Conservation (phyloP, 1,284 basidiomycete species). For the Trametes pubescens region DNA sequence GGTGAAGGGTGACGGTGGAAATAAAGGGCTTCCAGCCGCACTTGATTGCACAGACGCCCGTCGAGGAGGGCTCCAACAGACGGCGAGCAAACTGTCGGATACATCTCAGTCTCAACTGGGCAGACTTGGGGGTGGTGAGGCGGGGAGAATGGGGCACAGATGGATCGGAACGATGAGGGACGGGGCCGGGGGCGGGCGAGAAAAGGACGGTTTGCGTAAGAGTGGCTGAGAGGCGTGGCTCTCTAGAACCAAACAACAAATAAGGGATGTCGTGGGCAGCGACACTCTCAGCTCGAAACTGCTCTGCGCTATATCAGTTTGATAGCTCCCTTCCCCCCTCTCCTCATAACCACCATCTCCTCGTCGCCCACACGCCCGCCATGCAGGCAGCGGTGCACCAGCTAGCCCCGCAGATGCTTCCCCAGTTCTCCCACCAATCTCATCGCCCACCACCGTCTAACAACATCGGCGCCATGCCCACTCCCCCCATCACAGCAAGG, state of each 20-base stretch:
- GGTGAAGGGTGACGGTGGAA: slow-evolving; percentile 24
- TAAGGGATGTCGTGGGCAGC: slow-evolving; percentile 45
- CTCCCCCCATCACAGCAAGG: slow-evolving; percentile 71
- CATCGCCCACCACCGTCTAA: slow-evolving; percentile 42
- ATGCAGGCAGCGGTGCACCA: slow-evolving; percentile 77
- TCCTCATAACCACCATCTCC: slow-evolving; percentile 55
- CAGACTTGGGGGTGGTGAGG: slow-evolving; percentile 1
- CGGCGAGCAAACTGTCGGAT: slow-evolving; percentile 5
- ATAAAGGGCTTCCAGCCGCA: slow-evolving; percentile 17
- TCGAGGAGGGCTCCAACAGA: slow-evolving; percentile 9
- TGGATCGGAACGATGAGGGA: slow-evolving; percentile 13
- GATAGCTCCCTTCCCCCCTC: slow-evolving; percentile 49
- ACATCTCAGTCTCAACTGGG: neutral
- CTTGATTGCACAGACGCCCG: slow-evolving; percentile 27
- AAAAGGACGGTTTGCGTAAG: slow-evolving; percentile 38
- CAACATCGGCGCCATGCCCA: slow-evolving; percentile 52
- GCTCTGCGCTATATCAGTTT: slow-evolving; percentile 44
- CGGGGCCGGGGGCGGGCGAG: slow-evolving; percentile 28
- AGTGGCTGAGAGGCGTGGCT: slow-evolving; percentile 43
- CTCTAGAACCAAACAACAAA: slow-evolving; percentile 45
- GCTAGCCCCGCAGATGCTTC: slow-evolving; percentile 61
- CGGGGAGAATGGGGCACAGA: slow-evolving; percentile 13
- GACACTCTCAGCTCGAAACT: slow-evolving; percentile 43
- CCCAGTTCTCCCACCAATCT: slow-evolving; percentile 59
- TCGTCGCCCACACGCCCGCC: slow-evolving; percentile 47